phyloP scores from a whole-genome alignment of 1,284 basidiomycete genomes.

The Ceratobasidium sp. region DNA sequence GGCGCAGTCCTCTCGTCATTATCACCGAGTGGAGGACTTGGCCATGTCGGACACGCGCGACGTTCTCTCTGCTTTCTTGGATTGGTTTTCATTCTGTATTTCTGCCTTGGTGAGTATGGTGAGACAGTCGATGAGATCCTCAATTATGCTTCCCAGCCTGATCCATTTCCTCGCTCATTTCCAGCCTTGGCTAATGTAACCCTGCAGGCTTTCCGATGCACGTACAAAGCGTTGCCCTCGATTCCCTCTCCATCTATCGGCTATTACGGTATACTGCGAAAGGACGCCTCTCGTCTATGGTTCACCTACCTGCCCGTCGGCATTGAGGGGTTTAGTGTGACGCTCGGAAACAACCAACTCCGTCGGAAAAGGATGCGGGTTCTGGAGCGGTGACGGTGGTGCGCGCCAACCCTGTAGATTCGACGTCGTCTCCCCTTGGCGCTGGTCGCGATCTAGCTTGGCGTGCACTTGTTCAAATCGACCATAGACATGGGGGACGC shows the following conservation, averaged over 20 bases:
- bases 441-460: no score
- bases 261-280: conserved; percentile 91
- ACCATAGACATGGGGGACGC: no score
- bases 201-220: conserved; percentile 87
- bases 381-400: no score
- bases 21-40: conserved; percentile 93
- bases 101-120: conserved; percentile 93
- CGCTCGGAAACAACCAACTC: no score
- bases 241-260: conserved; percentile 86
- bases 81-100: conserved; percentile 94
- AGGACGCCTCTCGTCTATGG: conserved; percentile 93
- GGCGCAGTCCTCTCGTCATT: conserved; percentile 95
- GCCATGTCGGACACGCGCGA: conserved; percentile 91
- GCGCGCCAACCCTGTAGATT: no score
- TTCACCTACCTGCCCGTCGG: no score
- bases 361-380: no score
- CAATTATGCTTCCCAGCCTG: conserved; percentile 89
- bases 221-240: conserved; percentile 85
- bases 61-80: conserved; percentile 94
- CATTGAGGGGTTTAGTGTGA: no score
- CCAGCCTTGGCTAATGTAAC: conserved; percentile 9
- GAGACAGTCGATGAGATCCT: conserved; percentile 96
- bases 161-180: conserved; percentile 61
- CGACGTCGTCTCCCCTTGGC: no score
- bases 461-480: no score